These are phyloP conservation scores for Toxicodendron radicans DNA, from an alignment of 345 rosid genomes.

Conservation along the genomic window DNA sequence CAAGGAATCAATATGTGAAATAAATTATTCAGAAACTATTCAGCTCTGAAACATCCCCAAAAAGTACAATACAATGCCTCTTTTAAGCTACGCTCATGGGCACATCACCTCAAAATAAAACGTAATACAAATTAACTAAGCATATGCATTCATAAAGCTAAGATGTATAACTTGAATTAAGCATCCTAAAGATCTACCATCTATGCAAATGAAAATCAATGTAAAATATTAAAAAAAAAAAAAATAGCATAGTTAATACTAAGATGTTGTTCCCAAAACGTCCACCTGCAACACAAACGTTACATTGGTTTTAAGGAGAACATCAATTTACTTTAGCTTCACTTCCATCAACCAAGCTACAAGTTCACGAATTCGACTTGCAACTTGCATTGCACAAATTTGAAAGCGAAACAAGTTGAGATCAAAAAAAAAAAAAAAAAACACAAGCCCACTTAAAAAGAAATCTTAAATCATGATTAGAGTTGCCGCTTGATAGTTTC, in stretches of 20 bases:
- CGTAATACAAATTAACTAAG: not conserved
- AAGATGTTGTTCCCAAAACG: constrained; percentile 65
- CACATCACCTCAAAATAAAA: not conserved
- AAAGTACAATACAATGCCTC: not conserved
- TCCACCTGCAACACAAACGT: constrained; percentile 54
- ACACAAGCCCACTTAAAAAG: not conserved
- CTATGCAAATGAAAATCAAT: not conserved
- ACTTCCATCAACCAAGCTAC: constrained; percentile 30
- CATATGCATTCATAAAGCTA: not conserved
- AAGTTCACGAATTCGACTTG: not conserved
- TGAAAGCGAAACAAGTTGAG: constrained; percentile 12
- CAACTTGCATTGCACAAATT: constrained; percentile 8
- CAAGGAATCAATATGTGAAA: not conserved
- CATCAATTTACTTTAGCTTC: constrained; percentile 46
- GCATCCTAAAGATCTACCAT: not conserved
- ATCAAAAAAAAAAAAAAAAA: no score
- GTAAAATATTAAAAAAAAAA: not conserved
- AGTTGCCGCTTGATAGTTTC: not conserved
- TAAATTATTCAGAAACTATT: not conserved
- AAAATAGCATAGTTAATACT: not conserved
- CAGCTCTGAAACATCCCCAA: not conserved
- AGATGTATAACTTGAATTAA: not conserved
- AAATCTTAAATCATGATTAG: not conserved
- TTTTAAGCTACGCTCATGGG: not conserved
- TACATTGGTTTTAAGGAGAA: constrained; percentile 70